Evolutionary conservation across 2,329 filamentous ascomycete genomes (phyloP), one percentile per base, ranked within the genome.

Genomic region (Botrytis porri): DNA sequence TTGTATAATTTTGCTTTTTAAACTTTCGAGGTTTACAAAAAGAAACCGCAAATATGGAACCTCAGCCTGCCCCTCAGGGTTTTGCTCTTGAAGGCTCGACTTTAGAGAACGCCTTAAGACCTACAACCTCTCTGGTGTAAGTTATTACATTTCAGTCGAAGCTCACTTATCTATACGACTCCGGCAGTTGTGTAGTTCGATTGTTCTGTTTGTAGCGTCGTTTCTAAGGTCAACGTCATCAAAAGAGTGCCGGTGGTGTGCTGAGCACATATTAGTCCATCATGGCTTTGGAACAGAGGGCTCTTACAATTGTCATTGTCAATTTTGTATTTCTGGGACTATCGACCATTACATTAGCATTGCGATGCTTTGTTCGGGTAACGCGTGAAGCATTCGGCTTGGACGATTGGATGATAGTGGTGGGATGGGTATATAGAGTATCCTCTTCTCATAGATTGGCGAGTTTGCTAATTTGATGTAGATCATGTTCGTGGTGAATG

Each of bases 251-350:
- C 22, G 20, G 29, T 65, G 29, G 22, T 32, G 41, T 48, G 43
- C 29, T 66, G 22, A 16, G 32, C 22, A n/a, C 22, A 10, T 18
- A 54, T 51, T 25, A 37, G 18, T n/a, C 43, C 35, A 51, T 10
- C 22, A 71, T 71, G 69, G 45, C 35, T 41, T n/a, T 71, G 4
- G 69, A 41, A 25, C 18, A 71, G 14, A 65, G 60, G n/a, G 60
- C 60, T 25, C n/a, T 71, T 12, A 51, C 59, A 9, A 65, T 65
- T 35, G 60, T 65, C 18, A 64, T 65, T 18, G 45, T 71, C 43
- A 71, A 71, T 32, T 65, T 71, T 54, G 41, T 71, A 7, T 71
- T 71, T 25, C n/a, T 71, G 18, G 60, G 45, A 5, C 32, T 59
- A 29, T 43, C 69, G 10, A 65, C 69, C 0, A 59, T 71, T 32